Base-by-base conservation (phyloP, 2,329 filamentous ascomycete genomes). In the Pleoardoris graminearum region DNA sequence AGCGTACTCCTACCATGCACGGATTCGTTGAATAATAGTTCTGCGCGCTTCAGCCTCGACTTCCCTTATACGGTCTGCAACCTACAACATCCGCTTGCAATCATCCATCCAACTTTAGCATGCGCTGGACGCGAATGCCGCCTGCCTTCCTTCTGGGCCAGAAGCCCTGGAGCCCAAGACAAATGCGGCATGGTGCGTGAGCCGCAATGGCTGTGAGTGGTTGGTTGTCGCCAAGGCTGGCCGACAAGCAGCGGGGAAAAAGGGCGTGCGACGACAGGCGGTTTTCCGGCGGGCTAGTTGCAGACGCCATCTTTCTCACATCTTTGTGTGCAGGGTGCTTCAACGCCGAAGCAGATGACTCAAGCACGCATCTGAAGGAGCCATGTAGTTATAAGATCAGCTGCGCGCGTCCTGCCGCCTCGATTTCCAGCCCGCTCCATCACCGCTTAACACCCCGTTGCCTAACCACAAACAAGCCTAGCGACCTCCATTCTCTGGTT, bases 1-100 rank as follows among this genome's bases (percentile, higher is more conserved):
- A 68, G 57, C 57, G 50, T 59, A 53, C 42, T 50, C 50, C 30
- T 57, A 21, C 55, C 51, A 22, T 57, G 51, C 52, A 54, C 52
- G 51, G 52, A 48, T 44, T 36, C 29, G 47, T 19, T 54, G 51
- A 37, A 32, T 54, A 50, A 47, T 42, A 50, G 41, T 21, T 12
- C 8, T 6, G 16, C 14, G 17, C 11, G 10, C 19, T 44, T 33
- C 42, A 54, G 52, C 52, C 52, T 54, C 48, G 50, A 54, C 35
- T 37, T 54, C 16, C 52, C 47, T 4, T 54, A 44, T 36, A 45
- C 42, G 43, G 41, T 48, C 33, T 17, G 14, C n/a, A n/a, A 38
- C n/a, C 35, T 33, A 17, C 32, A 10, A 41, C 12, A 4, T 6
- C 30, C 39, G 41, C 32, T 39, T 39, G 36, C n/a, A 38, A 37